Evolutionary conservation across 495 filamentous ascomycete species (phyloP), one percentile per base, ranked within the genome.

Genomic region (Lasiosphaeriaceae sp.): DNA sequence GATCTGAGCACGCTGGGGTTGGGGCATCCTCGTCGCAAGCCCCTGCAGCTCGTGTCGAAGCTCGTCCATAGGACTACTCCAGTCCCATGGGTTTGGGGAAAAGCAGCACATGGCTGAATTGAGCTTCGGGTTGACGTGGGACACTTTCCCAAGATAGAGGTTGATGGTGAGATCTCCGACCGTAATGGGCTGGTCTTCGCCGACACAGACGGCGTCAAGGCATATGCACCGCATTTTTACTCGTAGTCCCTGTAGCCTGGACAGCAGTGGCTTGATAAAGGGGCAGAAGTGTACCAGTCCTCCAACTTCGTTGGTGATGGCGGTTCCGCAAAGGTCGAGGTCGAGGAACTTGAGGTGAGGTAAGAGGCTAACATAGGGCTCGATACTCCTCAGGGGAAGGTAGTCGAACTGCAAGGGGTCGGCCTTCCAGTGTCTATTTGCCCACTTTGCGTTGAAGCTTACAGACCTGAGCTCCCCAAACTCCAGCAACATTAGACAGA

Each of bases 101-200:
- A 24, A 45, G 31, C 54, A 56, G 11, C 19, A 29, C 11, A 26
- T 34, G 35, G 54, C 44, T n/a, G 23, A 6, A 34, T 66, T 66
- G 20, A 66, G 52, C 60, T 66, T 66, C n/a, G 63, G 60, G 22
- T 66, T 66, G 6, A 41, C 7, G 3, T 60, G 31, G 2, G 63
- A 62, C 31, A 63, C 57, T 7, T 20, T 12, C 5, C 60, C 57
- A 2, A 66, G 52, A 43, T 58, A 58, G 12, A 66, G 24, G 19
- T 59, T 37, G 35, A 66, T 20, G 2, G 9, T 52, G 12, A 66
- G 41, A 6, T 60, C 23, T 16, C 29, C 26, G 22, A 66, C 47
- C 16, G 57, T 45, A 1, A 65, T 34, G 17, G 23, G 7, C 14
- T 29, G 6, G 2, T 43, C 34, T 2, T 31, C 29, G 6, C 34